phyloP scores from a whole-genome alignment of 1,284 basidiomycete genomes.

The Heterobasidion irregulare region DNA sequence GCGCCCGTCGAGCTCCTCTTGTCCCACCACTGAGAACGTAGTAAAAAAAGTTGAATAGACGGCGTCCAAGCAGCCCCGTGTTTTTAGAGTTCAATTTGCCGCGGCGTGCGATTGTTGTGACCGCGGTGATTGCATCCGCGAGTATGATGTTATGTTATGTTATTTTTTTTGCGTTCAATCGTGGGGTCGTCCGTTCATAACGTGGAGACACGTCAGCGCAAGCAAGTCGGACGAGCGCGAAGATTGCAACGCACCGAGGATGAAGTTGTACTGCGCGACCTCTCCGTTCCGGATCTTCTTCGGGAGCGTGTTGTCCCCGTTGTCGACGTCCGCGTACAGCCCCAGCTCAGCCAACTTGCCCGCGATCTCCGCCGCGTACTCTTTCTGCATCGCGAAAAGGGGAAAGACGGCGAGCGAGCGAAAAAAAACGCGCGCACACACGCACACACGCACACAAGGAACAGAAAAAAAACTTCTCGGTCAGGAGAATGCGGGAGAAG shows the following conservation, averaged over 20 bases:
- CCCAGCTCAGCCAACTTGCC: slow-evolving; percentile 64
- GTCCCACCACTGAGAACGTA: slow-evolving; percentile 72
- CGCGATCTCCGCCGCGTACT: slow-evolving; percentile 81
- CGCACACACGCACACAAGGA: not conserved
- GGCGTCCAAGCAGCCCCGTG: too few relatives aligned
- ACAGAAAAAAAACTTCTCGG: not conserved
- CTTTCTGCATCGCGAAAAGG: slow-evolving; percentile 48
- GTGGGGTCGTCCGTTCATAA: not conserved
- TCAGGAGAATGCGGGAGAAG: not conserved
- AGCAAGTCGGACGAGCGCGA: not conserved
- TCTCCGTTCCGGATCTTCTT: slow-evolving; percentile 97
- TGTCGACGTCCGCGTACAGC: slow-evolving; percentile 89
- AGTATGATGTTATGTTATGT: too few relatives aligned
- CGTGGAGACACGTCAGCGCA: not conserved
- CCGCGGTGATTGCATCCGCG: too few relatives aligned
- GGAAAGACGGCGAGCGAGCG: not conserved
- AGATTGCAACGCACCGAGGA: slow-evolving; percentile 61
- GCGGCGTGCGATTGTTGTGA: too few relatives aligned
- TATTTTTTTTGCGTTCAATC: not conserved
- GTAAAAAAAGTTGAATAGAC: too few relatives aligned
- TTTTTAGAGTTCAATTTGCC: too few relatives aligned
- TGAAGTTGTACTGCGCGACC: slow-evolving; percentile 94
- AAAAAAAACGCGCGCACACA: not conserved
- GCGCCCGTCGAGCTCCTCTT: slow-evolving; percentile 78
- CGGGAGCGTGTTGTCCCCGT: slow-evolving; percentile 85